Percentiles rank a stretch among this genome's conserved stretches.
Conservation (phyloP, 1,139 yeast species). For the Diutina scorzettiae region DNA sequence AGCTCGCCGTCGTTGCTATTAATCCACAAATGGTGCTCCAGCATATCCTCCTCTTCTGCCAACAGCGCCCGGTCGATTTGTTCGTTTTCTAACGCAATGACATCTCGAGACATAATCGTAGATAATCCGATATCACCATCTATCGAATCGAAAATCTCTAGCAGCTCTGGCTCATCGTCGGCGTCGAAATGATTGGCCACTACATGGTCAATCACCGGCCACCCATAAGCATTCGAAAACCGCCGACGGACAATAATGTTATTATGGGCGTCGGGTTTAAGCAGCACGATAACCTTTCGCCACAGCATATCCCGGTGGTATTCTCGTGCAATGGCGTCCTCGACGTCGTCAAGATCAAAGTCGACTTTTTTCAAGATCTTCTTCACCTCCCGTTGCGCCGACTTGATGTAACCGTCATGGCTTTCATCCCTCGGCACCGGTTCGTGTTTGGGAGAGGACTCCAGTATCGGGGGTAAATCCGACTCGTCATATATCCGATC, state of each 20-base stretch:
- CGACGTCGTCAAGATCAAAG: slow-evolving; percentile 22
- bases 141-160: slow-evolving; percentile 6
- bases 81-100: slow-evolving; percentile 22
- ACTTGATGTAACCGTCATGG: slow-evolving; percentile 10
- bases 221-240: slow-evolving; percentile 91
- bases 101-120: slow-evolving; percentile 23
- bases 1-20: slow-evolving; percentile 35
- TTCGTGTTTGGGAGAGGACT: neutral
- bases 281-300: slow-evolving; percentile 81
- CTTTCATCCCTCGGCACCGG: neutral
- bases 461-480: slow-evolving; percentile 17
- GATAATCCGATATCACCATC: slow-evolving; percentile 17
- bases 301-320: slow-evolving; percentile 83
- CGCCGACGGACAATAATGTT: slow-evolving; percentile 82
- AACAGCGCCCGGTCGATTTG: slow-evolving; percentile 14
- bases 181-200: slow-evolving; percentile 48
- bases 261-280: slow-evolving; percentile 92
- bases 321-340: slow-evolving; percentile 77
- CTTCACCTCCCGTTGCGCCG: neutral
- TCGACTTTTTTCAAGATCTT: neutral
- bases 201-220: slow-evolving; percentile 85
- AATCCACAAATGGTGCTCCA: slow-evolving; percentile 34
- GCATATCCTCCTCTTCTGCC: slow-evolving; percentile 9
- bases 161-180: slow-evolving; percentile 7
- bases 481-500: slow-evolving; percentile 28